phyloP scores from a whole-genome alignment of 1,284 basidiomycete genomes.

The Irpex sp. region DNA sequence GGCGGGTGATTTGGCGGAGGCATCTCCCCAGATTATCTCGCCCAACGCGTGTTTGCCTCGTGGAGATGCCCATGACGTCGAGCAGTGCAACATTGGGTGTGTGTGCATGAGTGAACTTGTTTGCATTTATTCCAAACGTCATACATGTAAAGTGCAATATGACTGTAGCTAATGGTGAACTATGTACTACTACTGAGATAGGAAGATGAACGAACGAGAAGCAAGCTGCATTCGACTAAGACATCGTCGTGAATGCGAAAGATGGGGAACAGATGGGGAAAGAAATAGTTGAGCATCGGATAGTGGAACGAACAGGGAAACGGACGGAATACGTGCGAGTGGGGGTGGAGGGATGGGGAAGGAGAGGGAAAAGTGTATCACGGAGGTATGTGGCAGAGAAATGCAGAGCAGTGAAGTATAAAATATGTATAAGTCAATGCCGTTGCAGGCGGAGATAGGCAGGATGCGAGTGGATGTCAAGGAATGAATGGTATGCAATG shows the following conservation, averaged over 20 bases:
- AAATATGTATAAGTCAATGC: constrained; percentile 2
- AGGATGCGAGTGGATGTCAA: neutral
- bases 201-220: neutral
- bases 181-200: neutral
- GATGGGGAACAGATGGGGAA: no score
- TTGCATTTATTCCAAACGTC: neutral
- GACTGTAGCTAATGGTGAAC: neutral
- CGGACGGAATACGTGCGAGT: neutral
- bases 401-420: neutral
- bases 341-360: neutral
- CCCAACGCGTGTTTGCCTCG: neutral
- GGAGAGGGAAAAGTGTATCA: neutral
- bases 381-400: neutral
- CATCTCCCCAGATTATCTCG: neutral
- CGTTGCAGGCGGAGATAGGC: constrained; percentile 1
- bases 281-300: no score
- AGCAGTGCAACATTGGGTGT: neutral
- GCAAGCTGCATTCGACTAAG: neutral
- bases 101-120: neutral
- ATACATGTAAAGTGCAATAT: neutral
- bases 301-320: neutral
- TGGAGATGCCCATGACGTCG: neutral
- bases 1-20: neutral
- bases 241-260: no score
- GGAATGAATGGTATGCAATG: neutral